Conservation (phyloP, 208 protist species). For the Leishmania braziliensis region DNA sequence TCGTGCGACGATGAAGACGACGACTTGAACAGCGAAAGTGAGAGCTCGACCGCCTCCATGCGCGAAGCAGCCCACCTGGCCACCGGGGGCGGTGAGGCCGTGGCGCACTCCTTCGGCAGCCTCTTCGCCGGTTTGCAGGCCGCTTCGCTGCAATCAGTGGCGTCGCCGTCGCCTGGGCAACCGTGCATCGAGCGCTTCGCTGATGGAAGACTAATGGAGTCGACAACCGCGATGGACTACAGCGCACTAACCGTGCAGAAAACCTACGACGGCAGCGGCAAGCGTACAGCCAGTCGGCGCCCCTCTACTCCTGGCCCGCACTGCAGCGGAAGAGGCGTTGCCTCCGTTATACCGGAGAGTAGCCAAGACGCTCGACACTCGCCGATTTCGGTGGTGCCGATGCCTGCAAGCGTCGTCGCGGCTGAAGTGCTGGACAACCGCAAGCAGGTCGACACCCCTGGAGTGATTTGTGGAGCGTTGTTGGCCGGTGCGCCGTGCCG, state of each 20-base stretch:
- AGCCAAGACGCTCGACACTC: not conserved
- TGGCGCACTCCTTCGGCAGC: slow-evolving; percentile 6
- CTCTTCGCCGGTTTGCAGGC: not conserved
- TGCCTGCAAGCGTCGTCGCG: not conserved
- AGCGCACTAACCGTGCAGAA: not conserved
- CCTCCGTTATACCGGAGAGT: not conserved
- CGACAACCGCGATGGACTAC: not conserved
- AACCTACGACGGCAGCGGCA: not conserved
- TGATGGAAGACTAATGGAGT: not conserved
- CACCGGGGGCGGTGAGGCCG: not conserved
- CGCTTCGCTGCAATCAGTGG: not conserved
- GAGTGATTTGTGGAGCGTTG: not conserved
- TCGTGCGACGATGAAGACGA: not conserved
- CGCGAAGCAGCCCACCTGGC: not conserved
- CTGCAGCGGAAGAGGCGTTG: not conserved
- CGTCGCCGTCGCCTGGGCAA: not conserved
- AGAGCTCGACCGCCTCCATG: slow-evolving; percentile 8
- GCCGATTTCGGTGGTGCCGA: not conserved
- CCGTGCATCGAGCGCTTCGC: not conserved
- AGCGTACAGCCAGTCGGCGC: not conserved
- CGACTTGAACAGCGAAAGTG: not conserved
- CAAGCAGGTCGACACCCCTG: not conserved
- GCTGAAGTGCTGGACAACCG: not conserved
- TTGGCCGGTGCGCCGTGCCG: not conserved
- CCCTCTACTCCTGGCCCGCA: not conserved